Conservation (phyloP, 2,329 filamentous ascomycete species). For the Fusarium fujikuroi region DNA sequence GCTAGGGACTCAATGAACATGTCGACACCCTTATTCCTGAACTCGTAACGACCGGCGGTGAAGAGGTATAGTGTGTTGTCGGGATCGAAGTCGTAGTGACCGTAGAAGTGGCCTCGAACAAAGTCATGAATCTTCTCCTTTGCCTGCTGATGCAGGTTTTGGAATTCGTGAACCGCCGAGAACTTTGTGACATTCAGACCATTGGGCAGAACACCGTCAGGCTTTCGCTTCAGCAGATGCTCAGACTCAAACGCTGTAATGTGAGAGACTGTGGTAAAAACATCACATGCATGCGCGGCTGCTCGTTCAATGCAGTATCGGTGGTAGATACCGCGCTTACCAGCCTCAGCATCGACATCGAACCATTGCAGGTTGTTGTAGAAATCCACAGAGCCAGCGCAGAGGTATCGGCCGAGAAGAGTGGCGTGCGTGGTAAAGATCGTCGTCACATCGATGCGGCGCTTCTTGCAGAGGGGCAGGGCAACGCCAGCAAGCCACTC, state of each 20-base stretch:
- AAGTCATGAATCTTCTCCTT: slow-evolving; percentile 99
- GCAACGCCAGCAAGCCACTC: slow-evolving; percentile 98
- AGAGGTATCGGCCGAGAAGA: slow-evolving; percentile 93
- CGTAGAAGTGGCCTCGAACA: slow-evolving; percentile 97
- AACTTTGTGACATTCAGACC: slow-evolving; percentile 98
- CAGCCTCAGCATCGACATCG: slow-evolving; percentile 94
- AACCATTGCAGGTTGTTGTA: slow-evolving; percentile 99
- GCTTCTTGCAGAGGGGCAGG: slow-evolving; percentile 89
- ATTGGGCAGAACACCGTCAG: slow-evolving; percentile 95
- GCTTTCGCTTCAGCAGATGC: slow-evolving; percentile 96
- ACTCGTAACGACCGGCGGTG: slow-evolving; percentile 96
- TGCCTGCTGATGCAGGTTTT: slow-evolving; percentile 94
- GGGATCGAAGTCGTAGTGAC: slow-evolving; percentile 95
- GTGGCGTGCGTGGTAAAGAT: slow-evolving; percentile 99
- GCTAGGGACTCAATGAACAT: slow-evolving; percentile 99
- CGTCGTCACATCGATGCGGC: slow-evolving; percentile 94
- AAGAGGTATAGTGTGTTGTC: slow-evolving; percentile 99
- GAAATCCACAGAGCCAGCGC: slow-evolving; percentile 96
- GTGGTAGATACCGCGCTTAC: slow-evolving; percentile 98
- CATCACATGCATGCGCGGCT: slow-evolving; percentile 89
- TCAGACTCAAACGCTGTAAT: slow-evolving; percentile 99
- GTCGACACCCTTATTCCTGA: slow-evolving; percentile 97
- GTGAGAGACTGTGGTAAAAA: slow-evolving; percentile 98
- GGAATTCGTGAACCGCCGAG: slow-evolving; percentile 97
- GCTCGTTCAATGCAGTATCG: slow-evolving; percentile 97